phyloP scores from a whole-genome alignment of 225 moss, liverwort and hornwort genomes.

The Straminergon stramineum region DNA sequence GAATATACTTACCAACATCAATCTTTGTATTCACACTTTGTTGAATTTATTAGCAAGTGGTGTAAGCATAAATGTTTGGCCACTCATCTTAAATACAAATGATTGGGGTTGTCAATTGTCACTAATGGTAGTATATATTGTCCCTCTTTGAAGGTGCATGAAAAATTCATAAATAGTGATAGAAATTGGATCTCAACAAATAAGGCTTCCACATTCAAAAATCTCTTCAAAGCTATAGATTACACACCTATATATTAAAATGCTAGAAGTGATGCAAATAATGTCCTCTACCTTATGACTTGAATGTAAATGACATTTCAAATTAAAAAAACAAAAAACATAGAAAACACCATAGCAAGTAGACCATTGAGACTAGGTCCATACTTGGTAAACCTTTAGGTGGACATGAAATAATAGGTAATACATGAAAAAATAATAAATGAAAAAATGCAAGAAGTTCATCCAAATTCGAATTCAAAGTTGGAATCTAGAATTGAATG shows the following conservation, averaged over 20 bases:
- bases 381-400: neutral
- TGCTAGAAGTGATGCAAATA: neutral
- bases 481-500: neutral
- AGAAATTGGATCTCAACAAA: neutral
- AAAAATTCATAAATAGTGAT: neutral
- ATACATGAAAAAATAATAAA: neutral
- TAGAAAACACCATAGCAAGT: neutral
- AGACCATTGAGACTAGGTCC: neutral
- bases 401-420: neutral
- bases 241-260: neutral
- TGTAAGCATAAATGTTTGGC: neutral
- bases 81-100: neutral
- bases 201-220: neutral
- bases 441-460: neutral
- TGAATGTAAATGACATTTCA: neutral
- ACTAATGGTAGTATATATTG: no score
- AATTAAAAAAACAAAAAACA: neutral
- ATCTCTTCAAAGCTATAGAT: neutral
- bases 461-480: neutral
- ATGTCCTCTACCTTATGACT: neutral
- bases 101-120: no score
- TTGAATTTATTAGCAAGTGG: no score
- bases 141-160: neutral
- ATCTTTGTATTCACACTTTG: no score
- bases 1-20: no score